Evolutionary conservation across 2,329 filamentous ascomycete species (phyloP), one percentile per base, ranked within the genome.

Genomic region (Sclerotinia nivalis): DNA sequence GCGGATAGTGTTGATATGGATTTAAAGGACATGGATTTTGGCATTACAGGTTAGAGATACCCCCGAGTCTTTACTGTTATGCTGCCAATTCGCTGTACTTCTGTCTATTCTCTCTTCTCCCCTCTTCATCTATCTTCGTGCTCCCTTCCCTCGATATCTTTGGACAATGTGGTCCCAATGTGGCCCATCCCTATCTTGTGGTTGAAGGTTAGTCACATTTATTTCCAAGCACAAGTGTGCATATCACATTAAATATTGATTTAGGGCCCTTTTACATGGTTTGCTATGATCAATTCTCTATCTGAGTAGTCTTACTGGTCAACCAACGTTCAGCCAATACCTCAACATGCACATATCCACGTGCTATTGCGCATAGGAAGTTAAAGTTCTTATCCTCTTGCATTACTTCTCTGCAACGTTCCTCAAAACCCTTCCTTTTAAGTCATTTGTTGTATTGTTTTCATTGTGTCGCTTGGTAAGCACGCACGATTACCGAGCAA

Each of bases 21-120:
- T 37, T 47, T 74, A 54, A 73, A 74, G 70, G 66, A 70, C 15
- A 52, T 75, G 49, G 73, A 74, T 54, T 72, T 72, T 43, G 56
- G 47, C 59, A 59, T 70, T 60, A 22, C 69, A 68, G 68, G 66
- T 68, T 49, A 69, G 61, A 65, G 31, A 52, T 64, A 7, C 22
- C 61, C 47, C 31, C 34, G 37, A 40, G n/a, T 64, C 60, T 64
- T 43, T 22, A 18, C 64, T 25, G n/a, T 56, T 22, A n/a, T 66
- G 64, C 64, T 56, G 49, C 31, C 18, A 31, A 50, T 25, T 20
- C 22, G 20, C 20, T 31, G 34, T 28, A 43, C 50, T 66, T 56
- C 37, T 43, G 40, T 56, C 50, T n/a, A n/a, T 20, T 28, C 8
- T 13, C 10, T 49, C 8, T 28, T 54, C 37, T 61, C 13, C 10